These are phyloP conservation scores for Sclerotinia glacialis DNA, from an alignment of 2,329 filamentous ascomycete genomes.

Conservation along the genomic window DNA sequence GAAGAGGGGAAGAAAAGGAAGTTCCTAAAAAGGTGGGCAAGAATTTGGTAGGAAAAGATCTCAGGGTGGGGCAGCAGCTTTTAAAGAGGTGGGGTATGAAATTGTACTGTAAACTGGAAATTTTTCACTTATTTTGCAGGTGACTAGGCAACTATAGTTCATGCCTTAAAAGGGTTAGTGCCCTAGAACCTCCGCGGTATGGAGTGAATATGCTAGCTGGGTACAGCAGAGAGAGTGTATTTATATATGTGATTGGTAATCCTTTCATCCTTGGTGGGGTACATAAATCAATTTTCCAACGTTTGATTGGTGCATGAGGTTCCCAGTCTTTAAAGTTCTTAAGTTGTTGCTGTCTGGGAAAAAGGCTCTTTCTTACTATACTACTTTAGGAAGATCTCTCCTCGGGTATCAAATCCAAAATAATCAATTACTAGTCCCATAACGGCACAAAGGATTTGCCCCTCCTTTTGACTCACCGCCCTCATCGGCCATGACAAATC, in stretches of 20 bases:
- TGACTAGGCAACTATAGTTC: slow-evolving; percentile 1
- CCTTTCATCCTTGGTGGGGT: too few species aligned
- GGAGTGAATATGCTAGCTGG: too few species aligned
- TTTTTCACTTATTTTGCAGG: slow-evolving; percentile 1
- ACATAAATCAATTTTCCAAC: too few species aligned
- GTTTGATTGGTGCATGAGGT: too few species aligned
- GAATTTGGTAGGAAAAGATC: slow-evolving; percentile 21
- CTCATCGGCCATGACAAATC: slow-evolving; percentile 4
- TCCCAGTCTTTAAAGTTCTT: too few species aligned
- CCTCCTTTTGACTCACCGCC: slow-evolving; percentile 9
- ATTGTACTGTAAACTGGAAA: not conserved
- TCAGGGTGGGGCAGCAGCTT: slow-evolving; percentile 12
- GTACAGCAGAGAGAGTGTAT: too few species aligned
- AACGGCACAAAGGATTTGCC: not conserved
- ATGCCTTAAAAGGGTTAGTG: slow-evolving; percentile 14
- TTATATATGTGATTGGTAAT: too few species aligned
- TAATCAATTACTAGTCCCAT: too few species aligned
- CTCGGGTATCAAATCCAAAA: too few species aligned
- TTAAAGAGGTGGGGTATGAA: slow-evolving; percentile 6
- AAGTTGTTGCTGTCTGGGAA: too few species aligned
- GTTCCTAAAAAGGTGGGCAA: slow-evolving; percentile 20
- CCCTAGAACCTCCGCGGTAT: not conserved
- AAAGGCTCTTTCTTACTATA: too few species aligned
- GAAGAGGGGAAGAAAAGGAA: slow-evolving; percentile 22
- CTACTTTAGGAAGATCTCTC: too few species aligned